Percentiles rank a stretch among this genome's conserved stretches.
These are phyloP conservation scores for Chaetomiaceae sp. DNA, from an alignment of 2,329 filamentous ascomycete genomes.

Conservation along the genomic window DNA sequence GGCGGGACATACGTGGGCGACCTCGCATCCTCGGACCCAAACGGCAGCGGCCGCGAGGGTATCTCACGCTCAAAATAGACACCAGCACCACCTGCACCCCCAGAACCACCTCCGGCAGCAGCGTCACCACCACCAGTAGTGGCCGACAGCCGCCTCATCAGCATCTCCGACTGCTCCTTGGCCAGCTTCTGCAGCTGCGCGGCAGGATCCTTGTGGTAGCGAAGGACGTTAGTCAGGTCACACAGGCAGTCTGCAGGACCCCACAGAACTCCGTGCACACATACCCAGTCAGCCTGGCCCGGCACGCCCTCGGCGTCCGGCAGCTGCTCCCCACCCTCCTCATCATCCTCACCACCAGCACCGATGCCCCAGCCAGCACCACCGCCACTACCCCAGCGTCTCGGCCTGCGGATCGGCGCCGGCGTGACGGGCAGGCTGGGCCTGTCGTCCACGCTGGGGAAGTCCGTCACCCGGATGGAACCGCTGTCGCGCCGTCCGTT, in stretches of 20 bases:
- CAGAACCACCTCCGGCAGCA: neutral
- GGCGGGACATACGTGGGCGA: slow-evolving; percentile 44
- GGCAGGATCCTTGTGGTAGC: slow-evolving; percentile 60
- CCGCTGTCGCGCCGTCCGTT: slow-evolving; percentile 34
- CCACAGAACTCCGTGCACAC: slow-evolving; percentile 56
- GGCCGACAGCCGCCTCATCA: slow-evolving; percentile 54
- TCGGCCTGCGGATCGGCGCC: slow-evolving; percentile 67
- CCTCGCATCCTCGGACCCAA: slow-evolving; percentile 46
- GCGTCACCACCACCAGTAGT: slow-evolving; percentile 27
- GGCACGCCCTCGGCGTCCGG: slow-evolving; percentile 80
- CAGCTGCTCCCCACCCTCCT: slow-evolving; percentile 56
- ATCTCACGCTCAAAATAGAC: slow-evolving; percentile 44
- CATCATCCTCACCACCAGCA: slow-evolving; percentile 38
- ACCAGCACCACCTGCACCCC: slow-evolving; percentile 18
- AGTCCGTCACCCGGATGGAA: slow-evolving; percentile 78
- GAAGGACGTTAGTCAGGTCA: slow-evolving; percentile 51
- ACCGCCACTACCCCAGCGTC: slow-evolving; percentile 57
- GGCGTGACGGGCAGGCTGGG: slow-evolving; percentile 89
- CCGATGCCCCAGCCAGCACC: slow-evolving; percentile 29
- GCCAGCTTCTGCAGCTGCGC: slow-evolving; percentile 67
- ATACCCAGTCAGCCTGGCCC: slow-evolving; percentile 89
- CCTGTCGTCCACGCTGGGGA: slow-evolving; percentile 75
- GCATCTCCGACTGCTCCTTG: slow-evolving; percentile 58
- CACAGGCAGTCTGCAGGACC: slow-evolving; percentile 50
- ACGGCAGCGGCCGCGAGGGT: slow-evolving; percentile 47